Evolutionary conservation across 805 yeast genomes (phyloP).

Genomic region (Metschnikowia lochheadii): DNA sequence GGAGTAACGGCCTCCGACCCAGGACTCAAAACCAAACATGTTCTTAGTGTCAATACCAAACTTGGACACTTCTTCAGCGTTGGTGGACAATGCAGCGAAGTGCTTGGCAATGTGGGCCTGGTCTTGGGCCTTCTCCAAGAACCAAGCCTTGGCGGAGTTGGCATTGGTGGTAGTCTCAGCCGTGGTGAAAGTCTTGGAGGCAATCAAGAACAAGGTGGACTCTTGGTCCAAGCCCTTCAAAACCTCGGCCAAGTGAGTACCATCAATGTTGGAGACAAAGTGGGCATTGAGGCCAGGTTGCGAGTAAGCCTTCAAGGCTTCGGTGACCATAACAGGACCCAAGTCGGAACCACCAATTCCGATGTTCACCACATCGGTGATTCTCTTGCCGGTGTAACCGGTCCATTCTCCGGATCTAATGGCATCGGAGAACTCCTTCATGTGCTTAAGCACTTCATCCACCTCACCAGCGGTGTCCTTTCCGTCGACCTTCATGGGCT

Average conservation of each 20-base stretch:
- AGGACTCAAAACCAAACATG: constrained; percentile 97
- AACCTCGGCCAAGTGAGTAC: constrained; percentile 93
- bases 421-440: constrained; percentile 89
- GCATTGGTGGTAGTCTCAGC: constrained; percentile 96
- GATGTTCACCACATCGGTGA: constrained; percentile 92
- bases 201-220: constrained; percentile 87
- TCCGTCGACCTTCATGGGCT: constrained; percentile 86
- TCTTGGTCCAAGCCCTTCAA: constrained; percentile 77
- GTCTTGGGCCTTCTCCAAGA: constrained; percentile 68
- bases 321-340: constrained; percentile 99
- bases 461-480: constrained; percentile 87
- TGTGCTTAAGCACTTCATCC: constrained; percentile 85
- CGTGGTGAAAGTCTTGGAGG: constrained; percentile 98
- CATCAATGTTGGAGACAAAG: constrained; percentile 97
- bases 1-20: constrained; percentile 99
- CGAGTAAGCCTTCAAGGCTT: constrained; percentile 88
- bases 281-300: constrained; percentile 73
- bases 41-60: constrained; percentile 96
- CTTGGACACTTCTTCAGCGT: constrained; percentile 83
- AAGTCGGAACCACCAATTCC: constrained; percentile 99
- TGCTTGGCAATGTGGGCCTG: constrained; percentile 84
- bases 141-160: constrained; percentile 92
- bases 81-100: constrained; percentile 94
- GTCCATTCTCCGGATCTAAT: constrained; percentile 94
- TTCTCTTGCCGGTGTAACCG: constrained; percentile 93